Conservation (phyloP, 345 rosid genomes). For the Eutrema yunnanense region DNA sequence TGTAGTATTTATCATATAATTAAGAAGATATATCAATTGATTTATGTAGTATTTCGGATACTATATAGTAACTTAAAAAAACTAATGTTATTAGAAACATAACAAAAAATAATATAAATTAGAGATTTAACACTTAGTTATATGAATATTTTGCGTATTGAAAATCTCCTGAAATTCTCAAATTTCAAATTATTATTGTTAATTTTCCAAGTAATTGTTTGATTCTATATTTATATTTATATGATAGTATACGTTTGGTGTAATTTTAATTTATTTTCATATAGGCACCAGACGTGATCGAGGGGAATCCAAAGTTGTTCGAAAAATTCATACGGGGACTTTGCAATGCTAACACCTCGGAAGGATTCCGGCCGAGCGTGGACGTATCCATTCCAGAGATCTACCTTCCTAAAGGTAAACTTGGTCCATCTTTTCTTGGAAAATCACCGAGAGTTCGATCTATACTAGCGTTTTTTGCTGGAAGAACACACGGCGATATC, state of each 20-base stretch:
- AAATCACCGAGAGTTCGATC: constrained; percentile 27
- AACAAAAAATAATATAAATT: not conserved
- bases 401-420: constrained; percentile 37
- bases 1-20: not conserved
- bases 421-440: constrained; percentile 25
- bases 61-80: not conserved
- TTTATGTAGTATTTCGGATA: not conserved
- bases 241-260: not conserved
- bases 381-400: constrained; percentile 57
- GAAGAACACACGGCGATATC: constrained; percentile 39
- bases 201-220: not conserved
- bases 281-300: constrained; percentile 49
- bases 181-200: not conserved
- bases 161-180: too few relatives aligned
- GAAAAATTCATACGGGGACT: constrained; percentile 42
- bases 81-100: not conserved
- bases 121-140: not conserved
- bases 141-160: not conserved
- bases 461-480: constrained; percentile 42
- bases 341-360: constrained; percentile 56
- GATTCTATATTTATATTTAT: not conserved
- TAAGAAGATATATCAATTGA: not conserved
- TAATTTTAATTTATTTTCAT: not conserved
- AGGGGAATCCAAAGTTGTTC: constrained; percentile 31
- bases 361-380: constrained; percentile 39